These are phyloP conservation scores for Nicotiana sylvestris DNA, from an alignment of 257 asterid species.

Conservation along the genomic window DNA sequence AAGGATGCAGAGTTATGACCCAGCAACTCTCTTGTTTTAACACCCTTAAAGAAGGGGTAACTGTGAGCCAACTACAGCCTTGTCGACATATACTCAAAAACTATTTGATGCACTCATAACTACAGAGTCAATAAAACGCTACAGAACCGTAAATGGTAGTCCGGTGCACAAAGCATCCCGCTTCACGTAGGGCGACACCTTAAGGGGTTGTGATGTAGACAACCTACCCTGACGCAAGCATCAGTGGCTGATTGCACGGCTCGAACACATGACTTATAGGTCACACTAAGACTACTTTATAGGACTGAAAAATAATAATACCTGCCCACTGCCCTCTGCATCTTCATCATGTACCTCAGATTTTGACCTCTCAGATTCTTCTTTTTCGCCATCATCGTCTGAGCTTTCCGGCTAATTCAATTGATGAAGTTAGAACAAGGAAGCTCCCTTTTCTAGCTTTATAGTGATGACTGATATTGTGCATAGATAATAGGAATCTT, in stretches of 20 bases:
- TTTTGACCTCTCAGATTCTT: slow-evolving; percentile 62
- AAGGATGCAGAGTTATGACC: not conserved
- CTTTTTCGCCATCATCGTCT: slow-evolving; percentile 80
- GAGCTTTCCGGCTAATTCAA: slow-evolving; percentile 62
- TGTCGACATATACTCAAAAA: not conserved
- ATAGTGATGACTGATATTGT: not conserved
- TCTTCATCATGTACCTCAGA: slow-evolving; percentile 62
- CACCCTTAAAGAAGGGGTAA: not conserved
- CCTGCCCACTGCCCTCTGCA: slow-evolving; percentile 67
- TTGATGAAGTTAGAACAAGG: not conserved
- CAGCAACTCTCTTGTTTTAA: not conserved
- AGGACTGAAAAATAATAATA: not conserved
- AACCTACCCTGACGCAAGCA: no score
- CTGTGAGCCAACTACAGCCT: not conserved
- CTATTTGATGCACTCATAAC: not conserved
- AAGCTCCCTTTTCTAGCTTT: not conserved
- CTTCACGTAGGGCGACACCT: no score
- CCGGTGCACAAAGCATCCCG: no score
- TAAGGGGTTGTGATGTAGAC: no score
- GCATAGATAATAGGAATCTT: not conserved
- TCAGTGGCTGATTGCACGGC: no score
- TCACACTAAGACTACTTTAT: no score
- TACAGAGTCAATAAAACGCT: not conserved
- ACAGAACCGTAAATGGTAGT: no score
- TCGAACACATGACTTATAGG: no score